Evolutionary conservation across 2,329 filamentous ascomycete genomes (phyloP), one percentile per base, ranked within the genome.

Genomic region (Colletotrichum gloeosporioides): DNA sequence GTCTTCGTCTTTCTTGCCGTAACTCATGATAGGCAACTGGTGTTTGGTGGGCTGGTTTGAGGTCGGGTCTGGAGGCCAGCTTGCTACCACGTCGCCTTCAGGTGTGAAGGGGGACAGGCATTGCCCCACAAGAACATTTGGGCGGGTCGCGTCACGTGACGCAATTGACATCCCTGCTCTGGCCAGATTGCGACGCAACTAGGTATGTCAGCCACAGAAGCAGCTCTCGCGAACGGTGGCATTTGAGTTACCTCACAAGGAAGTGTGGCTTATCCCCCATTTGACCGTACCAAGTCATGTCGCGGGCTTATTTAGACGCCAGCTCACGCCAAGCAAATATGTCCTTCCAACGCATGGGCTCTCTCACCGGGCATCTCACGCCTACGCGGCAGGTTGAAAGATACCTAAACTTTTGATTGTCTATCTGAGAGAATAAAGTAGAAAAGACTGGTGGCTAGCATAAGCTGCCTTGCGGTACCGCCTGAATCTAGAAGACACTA

Each of bases 1-100:
- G 90, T 99, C 97, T 91, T 99, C 97, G 87, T 99, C 96, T 91
- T 98, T 99, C 90, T 99, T 99, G 90, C 96, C 94, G 92, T 97
- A 98, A 88, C 94, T 97, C 96, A 98, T 98, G 84, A 81, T 92
- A 88, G 87, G 88, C 87, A 82, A 81, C 81, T 80, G 81, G 80
- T 73, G 59, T 18, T 72, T 80, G 78, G 78, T 79, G 80, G 79
- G 79, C 79, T 80, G 59, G 16, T 62, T 83, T 80, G 79, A 81
- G 79, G 81, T 81, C 82, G 80, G 80, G 81, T 82, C 82, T 81
- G 81, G 81, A 76, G 75, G 39, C 59, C 67, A 75, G 73, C 44
- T 59, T 75, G 68, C 61, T 69, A 72, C 69, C 73, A 49, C 44
- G 44, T 49, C 44, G 44, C 44, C 44, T 71, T 49, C 39, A 29